Evolutionary conservation across 176 grass and related monocot genomes (phyloP), one percentile per base, ranked within the genome.

Genomic region (Chrysopogon serrulatus): DNA sequence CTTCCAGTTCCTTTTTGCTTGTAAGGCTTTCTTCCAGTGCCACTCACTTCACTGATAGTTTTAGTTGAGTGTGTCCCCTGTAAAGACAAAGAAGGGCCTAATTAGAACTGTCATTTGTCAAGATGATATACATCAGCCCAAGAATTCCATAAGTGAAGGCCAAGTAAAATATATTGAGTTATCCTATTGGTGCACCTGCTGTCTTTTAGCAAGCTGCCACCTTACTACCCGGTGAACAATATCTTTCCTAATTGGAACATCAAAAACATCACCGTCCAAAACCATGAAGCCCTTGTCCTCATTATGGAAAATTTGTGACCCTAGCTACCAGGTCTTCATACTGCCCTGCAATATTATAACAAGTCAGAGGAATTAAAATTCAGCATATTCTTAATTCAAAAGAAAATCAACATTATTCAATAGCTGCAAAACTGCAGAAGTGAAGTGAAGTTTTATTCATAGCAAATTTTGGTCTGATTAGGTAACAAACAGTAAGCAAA

Each of bases 141-240:
- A 23, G n/a, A 76, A 47, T 40, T 28, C 14, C 8, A 28, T 63
- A 82, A 63, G 4, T 24, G 53, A 36, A 4, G 43, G 9, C 8
- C 5, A 64, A 66, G 47, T 43, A 12, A 77, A 75, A 73, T 1
- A 47, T 34, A 53, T 34, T 2, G 18, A 68, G 64, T 85, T 63
- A 76, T 75, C 33, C 2, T 8, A 75, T n/a, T 42, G 36, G 45
- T 71, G 77, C 77, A 99, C 93, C 93, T 96, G 93, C 15, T 90
- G 97, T 5, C 97, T 71, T 86, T 99, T 99, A 80, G 97, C 97
- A 90, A 99, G 97, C 44, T 99, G 97, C 93, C 97, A 99, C 71
- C 85, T 83, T 77, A 99, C 97, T 65, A 99, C 93, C 28, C 93
- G 75, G 26, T 99, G 96, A 79, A 99, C 63, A 37, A 99, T 99